phyloP scores from a whole-genome alignment of 1,284 basidiomycete species.

The Quambalaria eucalypti region DNA sequence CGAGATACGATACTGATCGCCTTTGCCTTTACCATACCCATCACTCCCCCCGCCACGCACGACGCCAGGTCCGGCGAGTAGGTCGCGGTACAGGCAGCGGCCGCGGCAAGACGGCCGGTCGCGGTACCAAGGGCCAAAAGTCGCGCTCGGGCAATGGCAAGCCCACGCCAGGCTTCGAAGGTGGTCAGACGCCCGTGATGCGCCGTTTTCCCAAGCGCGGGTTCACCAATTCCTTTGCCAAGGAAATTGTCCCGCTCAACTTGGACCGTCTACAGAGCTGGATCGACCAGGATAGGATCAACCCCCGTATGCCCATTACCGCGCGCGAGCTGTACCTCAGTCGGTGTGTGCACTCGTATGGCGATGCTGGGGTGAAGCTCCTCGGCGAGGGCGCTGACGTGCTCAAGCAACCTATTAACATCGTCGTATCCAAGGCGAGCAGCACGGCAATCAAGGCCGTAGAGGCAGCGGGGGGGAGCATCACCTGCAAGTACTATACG shows the following conservation, averaged over 20 bases:
- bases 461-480: slow-evolving; percentile 69
- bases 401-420: slow-evolving; percentile 66
- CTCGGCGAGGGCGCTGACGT: slow-evolving; percentile 66
- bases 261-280: slow-evolving; percentile 80
- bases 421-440: slow-evolving; percentile 76
- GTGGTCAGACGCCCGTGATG: slow-evolving; percentile 90
- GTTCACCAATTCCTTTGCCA: slow-evolving; percentile 64
- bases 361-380: slow-evolving; percentile 76
- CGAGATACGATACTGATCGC: too few species aligned
- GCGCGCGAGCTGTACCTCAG: slow-evolving; percentile 73
- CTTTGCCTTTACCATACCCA: too few species aligned
- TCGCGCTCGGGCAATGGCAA: slow-evolving; percentile 83
- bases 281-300: slow-evolving; percentile 74
- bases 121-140: slow-evolving; percentile 93
- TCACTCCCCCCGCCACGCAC: slow-evolving; percentile 2
- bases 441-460: slow-evolving; percentile 76
- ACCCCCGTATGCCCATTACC: slow-evolving; percentile 74
- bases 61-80: slow-evolving; percentile 70
- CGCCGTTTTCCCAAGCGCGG: slow-evolving; percentile 86
- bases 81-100: slow-evolving; percentile 86
- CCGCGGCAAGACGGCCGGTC: slow-evolving; percentile 80
- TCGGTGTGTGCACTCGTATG: slow-evolving; percentile 76
- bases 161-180: slow-evolving; percentile 71
- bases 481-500: slow-evolving; percentile 90
- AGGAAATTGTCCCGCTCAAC: slow-evolving; percentile 73